Conservation (phyloP, 306 rosid species). For the Cicer yamashitae region DNA sequence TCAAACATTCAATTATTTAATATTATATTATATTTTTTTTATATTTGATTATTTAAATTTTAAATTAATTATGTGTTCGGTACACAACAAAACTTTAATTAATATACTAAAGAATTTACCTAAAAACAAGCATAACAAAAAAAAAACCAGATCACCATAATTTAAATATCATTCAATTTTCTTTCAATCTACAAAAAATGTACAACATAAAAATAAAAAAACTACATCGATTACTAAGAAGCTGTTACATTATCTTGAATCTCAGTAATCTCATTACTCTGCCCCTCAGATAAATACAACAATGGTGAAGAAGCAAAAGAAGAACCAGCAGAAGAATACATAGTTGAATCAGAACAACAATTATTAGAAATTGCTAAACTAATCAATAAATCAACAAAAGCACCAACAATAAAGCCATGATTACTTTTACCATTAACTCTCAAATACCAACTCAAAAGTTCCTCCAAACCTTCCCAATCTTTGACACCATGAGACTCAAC, state of each 20-base stretch:
- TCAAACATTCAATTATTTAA: too few species aligned
- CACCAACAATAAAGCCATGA: conserved; percentile 73
- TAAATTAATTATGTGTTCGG: too few species aligned
- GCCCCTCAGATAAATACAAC: not conserved
- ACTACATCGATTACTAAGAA: not conserved
- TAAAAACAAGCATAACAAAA: conserved; percentile 17
- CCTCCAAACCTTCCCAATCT: conserved; percentile 80
- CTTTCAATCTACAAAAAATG: conserved; percentile 39
- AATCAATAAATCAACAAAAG: conserved; percentile 76
- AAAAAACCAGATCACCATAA: not conserved
- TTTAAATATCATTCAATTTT: conserved; percentile 23
- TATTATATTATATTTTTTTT: too few species aligned
- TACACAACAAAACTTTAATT: too few species aligned
- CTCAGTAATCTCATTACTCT: conserved; percentile 50
- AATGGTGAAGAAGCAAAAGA: conserved; percentile 53
- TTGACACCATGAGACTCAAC: conserved; percentile 70
- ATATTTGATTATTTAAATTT: too few species aligned
- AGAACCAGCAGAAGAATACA: conserved; percentile 59
- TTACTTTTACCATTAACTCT: conserved; percentile 66
- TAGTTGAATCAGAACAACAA: conserved; percentile 45
- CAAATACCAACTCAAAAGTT: conserved; percentile 71
- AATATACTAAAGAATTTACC: too few species aligned
- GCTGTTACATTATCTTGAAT: conserved; percentile 29
- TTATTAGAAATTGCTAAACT: conserved; percentile 39
- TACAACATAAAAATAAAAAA: conserved; percentile 25